These are phyloP conservation scores for Panus rudis DNA, from an alignment of 768 basidiomycete species.

Conservation along the genomic window DNA sequence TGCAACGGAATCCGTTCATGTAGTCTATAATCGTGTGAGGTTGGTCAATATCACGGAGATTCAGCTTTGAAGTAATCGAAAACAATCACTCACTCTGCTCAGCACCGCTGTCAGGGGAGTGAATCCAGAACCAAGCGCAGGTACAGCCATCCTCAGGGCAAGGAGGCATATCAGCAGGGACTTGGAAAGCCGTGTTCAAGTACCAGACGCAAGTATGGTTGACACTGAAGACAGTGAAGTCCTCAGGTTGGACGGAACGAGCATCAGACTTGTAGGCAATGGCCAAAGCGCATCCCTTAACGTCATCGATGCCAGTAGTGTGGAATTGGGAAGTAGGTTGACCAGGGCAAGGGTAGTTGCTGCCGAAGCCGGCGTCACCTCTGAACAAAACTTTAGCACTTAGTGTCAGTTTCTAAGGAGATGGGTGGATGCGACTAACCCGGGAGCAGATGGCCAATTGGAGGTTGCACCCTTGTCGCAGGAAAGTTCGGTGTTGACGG, in stretches of 20 bases:
- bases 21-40: conserved; percentile 19
- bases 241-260: conserved; percentile 29
- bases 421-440: conserved; percentile 14
- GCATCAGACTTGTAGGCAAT: conserved; percentile 38
- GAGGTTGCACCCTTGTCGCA: conserved; percentile 58
- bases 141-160: conserved; percentile 38
- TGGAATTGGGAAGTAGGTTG: conserved; percentile 19
- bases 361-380: conserved; percentile 16
- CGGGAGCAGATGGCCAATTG: conserved; percentile 43
- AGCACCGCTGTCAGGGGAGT: conserved; percentile 27
- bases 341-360: conserved; percentile 20
- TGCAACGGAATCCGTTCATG: conserved; percentile 36
- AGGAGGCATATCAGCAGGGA: conserved; percentile 36
- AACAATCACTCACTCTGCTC: conserved; percentile 28
- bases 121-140: conserved; percentile 39
- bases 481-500: conserved; percentile 45
- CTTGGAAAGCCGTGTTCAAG: conserved; percentile 31
- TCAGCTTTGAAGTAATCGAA: neutral
- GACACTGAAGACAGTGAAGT: conserved; percentile 36
- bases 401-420: neutral
- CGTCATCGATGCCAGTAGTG: conserved; percentile 24
- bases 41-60: too few species aligned
- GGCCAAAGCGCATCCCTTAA: conserved; percentile 32
- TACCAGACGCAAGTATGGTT: conserved; percentile 39
- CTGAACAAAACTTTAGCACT: conserved; percentile 7